Percentiles rank a stretch among this genome's conserved stretches.
Conservation (phyloP, 805 yeast genomes). For the Priceomyces medius region DNA sequence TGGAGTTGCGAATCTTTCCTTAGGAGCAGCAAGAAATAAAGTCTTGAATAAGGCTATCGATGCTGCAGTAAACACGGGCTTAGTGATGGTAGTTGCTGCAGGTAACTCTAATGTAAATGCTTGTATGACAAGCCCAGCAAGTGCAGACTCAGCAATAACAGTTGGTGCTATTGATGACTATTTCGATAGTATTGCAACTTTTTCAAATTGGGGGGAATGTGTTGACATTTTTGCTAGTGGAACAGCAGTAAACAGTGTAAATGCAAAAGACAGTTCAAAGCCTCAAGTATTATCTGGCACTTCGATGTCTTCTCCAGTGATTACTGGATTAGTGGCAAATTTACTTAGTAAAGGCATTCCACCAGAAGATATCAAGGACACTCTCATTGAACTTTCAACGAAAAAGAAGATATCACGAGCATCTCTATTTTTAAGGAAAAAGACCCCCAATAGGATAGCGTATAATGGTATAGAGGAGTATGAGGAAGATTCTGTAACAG, state of each 20-base stretch:
- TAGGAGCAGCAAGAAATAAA: conserved; percentile 70
- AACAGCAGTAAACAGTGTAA: conserved; percentile 58
- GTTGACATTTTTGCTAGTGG: conserved; percentile 88
- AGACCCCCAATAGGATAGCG: conserved; percentile 62
- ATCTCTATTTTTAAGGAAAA: conserved; percentile 45
- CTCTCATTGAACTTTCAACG: conserved; percentile 47
- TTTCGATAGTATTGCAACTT: conserved; percentile 66
- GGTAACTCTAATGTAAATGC: conserved; percentile 82
- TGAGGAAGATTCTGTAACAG: not conserved
- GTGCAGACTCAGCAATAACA: conserved; percentile 66
- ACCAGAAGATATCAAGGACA: conserved; percentile 39
- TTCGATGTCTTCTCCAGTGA: conserved; percentile 77
- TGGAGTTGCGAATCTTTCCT: conserved; percentile 76
- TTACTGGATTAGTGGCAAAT: conserved; percentile 64
- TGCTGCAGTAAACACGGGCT: conserved; percentile 71
- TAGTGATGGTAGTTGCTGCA: conserved; percentile 78
- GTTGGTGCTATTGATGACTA: conserved; percentile 88
- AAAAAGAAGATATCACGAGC: conserved; percentile 46
- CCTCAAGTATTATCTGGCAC: conserved; percentile 61
- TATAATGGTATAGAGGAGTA: conserved; percentile 24
- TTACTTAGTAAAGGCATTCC: conserved; percentile 52
- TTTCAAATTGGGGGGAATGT: conserved; percentile 93
- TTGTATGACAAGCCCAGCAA: conserved; percentile 83
- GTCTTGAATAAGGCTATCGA: conserved; percentile 73
- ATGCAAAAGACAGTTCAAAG: conserved; percentile 24